These are phyloP conservation scores for Coemansia sp. DNA, from an alignment of 192 early-diverging fungal genomes.

Conservation along the genomic window DNA sequence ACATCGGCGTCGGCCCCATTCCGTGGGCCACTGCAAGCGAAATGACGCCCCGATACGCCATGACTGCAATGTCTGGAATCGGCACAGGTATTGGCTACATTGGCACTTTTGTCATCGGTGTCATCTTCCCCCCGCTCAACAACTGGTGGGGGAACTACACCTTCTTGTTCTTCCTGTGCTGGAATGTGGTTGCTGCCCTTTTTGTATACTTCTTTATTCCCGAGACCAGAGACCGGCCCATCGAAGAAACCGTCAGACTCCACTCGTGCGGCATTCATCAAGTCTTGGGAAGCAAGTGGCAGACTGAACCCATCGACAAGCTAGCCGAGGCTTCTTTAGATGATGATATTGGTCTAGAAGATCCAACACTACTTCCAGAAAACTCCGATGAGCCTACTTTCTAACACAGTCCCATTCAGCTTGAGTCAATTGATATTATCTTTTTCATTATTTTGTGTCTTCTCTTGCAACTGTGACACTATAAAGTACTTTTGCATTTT, in stretches of 20 bases:
- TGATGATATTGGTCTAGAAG: background rate
- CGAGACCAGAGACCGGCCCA: slow-evolving; percentile 75
- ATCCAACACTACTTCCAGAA: background rate
- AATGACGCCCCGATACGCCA: slow-evolving; percentile 72
- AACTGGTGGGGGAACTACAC: slow-evolving; percentile 55
- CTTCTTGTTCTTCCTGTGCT: slow-evolving; percentile 67
- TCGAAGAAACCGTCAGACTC: slow-evolving; percentile 61
- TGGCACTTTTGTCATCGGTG: slow-evolving; percentile 59
- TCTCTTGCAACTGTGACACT: no score
- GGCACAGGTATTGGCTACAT: slow-evolving; percentile 77
- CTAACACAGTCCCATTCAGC: no score
- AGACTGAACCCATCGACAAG: slow-evolving; percentile 23
- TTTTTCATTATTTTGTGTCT: no score
- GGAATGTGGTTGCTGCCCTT: slow-evolving; percentile 61
- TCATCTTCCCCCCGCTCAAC: slow-evolving; percentile 60
- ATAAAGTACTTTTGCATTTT: no score
- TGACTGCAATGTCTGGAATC: slow-evolving; percentile 66
- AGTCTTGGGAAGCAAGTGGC: slow-evolving; percentile 46
- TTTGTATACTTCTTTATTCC: slow-evolving; percentile 72
- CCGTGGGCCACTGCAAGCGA: slow-evolving; percentile 83
- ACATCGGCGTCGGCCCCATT: slow-evolving; percentile 77
- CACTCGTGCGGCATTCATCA: slow-evolving; percentile 51
- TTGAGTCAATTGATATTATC: no score
- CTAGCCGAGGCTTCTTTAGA: slow-evolving; percentile 11
- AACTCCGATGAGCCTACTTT: background rate